phyloP scores from a whole-genome alignment of 441 rosid species.

The Aquilaria agallochum region DNA sequence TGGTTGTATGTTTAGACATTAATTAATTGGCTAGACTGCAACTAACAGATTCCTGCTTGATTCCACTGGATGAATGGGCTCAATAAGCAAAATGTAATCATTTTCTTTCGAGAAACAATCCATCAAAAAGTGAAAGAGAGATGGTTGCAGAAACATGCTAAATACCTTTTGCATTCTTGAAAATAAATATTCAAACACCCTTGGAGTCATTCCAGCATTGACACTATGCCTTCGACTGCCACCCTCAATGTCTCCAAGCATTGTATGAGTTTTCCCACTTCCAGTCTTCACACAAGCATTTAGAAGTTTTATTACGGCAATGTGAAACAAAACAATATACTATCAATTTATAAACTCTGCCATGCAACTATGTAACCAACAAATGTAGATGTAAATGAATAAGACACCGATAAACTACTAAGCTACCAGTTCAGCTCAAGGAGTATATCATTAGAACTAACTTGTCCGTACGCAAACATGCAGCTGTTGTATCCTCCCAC shows the following conservation, averaged over 20 bases:
- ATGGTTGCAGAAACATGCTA: not conserved
- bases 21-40: too few relatives aligned
- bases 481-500: slow-evolving; percentile 97
- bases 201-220: slow-evolving; percentile 94
- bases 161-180: slow-evolving; percentile 89
- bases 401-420: not conserved
- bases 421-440: not conserved
- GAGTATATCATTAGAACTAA: slow-evolving; percentile 26
- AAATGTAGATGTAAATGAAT: not conserved
- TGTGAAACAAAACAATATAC: not conserved
- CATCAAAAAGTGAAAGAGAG: too few relatives aligned
- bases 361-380: not conserved
- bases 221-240: slow-evolving; percentile 95
- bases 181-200: slow-evolving; percentile 90
- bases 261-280: slow-evolving; percentile 99
- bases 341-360: not conserved
- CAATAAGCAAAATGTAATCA: too few relatives aligned
- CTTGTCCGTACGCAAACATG: slow-evolving; percentile 99
- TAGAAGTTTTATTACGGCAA: slow-evolving; percentile 1
- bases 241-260: slow-evolving; percentile 99
- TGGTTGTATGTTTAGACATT: too few relatives aligned
- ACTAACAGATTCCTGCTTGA: too few relatives aligned
- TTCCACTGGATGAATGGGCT: too few relatives aligned
- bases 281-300: slow-evolving; percentile 66
- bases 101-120: too few relatives aligned